Evolutionary conservation across 306 rosid species (phyloP), one percentile per base, ranked within the genome.

Genomic region (Quercus rubra): DNA sequence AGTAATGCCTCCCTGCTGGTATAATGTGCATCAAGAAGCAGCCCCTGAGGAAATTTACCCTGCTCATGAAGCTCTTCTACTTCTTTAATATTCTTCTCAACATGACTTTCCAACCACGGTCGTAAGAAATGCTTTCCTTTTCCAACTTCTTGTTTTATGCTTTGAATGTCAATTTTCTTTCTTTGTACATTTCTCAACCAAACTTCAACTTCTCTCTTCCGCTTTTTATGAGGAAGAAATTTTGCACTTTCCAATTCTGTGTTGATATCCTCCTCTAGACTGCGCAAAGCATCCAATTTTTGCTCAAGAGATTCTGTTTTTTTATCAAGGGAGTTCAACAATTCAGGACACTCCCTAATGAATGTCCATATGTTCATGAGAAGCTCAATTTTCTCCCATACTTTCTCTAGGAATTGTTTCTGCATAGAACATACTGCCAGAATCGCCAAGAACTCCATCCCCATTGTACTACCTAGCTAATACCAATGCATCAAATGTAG

Each of bases 41-140:
- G 70, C 52, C 86, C 88, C 67, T 69, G 52, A 25, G 73, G 57
- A 56, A 85, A 82, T 63, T 31, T 67, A 41, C 86, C 86, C 33
- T 21, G 25, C 17, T 72, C 67, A 55, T 79, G 41, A 28, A 79
- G 83, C 56, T 79, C 78, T 59, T 31, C 61, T 41, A 75, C 74
- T 79, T 83, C 73, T 23, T 33, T 8, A 5, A 77, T 74, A 20
- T 74, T 75, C 28, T 61, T 66, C 35, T 59, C 78, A 54, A 74
- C 55, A 30, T 74, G 52, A 52, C 54, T 49, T 38, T 23, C 51
- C 54, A 78, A 23, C 77, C 25, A 62, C 5, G 70, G 6, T 38
- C 57, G 76, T 11, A 31, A 56, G 7, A 73, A 46, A 33, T 66
- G 52, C 61, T 74, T 70, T 31, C 41, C 74, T 9, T 69, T 76